Base-by-base conservation (phyloP, 1,284 basidiomycete species). In the Gomphus bonarii region DNA sequence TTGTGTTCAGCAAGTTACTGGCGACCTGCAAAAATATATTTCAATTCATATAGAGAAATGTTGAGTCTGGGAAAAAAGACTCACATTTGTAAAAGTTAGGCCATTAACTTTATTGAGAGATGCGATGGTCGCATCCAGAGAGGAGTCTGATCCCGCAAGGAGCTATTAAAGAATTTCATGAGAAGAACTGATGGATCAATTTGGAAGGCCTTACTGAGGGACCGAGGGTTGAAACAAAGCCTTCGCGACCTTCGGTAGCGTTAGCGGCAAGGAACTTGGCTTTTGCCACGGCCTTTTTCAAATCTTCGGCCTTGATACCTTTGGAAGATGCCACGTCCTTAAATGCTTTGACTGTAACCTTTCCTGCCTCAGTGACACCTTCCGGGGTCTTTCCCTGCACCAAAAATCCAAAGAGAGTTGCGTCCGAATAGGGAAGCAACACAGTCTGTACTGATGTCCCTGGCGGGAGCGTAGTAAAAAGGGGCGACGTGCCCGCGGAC, bases 361-460 rank as follows among this genome's bases (percentile, higher is more conserved):
- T 80, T 28, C 81, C 81, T 46, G 82, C 80, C 54, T 79, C 77
- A 64, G 79, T 82, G 42, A 91, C 84, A 54, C 73, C 74, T 44
- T 75, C 76, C 7, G 80, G 66, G 35, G 78, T 78, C 55, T 75
- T 67, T 8, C 78, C 85, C 68, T 86, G 81, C 51, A 95, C 74
- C 58, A 91, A 72, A 59, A 95, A 71, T 61, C 91, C 91, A 63
- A 95, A 84, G 58, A 97, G 78, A 18, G 87, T 77, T 3, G 91
- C 91, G 68, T 97, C 94, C 22, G 91, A 91, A 75, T 97, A 97
- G 18, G 88, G 83, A 14, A 92, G 74, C 66, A 90, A 80, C 59
- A 94, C 82, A 3, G 84, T 71, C 69, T 85, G 79, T 58, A 88
- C 87, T 25, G 77, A 76, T 2, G 81, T 74, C 50, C 79, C 75